phyloP scores from a whole-genome alignment of 495 filamentous ascomycete genomes.

The Parmelia sp. region DNA sequence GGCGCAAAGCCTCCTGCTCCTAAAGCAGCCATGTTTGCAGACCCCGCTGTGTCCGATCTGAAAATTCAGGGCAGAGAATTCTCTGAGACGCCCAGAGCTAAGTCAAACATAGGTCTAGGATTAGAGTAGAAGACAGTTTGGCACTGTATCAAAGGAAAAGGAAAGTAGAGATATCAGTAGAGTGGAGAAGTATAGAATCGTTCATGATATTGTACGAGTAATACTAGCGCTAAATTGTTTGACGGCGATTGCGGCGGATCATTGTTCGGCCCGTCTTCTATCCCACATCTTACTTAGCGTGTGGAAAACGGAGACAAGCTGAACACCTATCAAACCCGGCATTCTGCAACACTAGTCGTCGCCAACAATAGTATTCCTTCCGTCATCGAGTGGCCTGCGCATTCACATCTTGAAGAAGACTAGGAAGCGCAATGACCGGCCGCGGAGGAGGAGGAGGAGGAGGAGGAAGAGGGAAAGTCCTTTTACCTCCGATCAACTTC shows the following conservation, averaged over 20 bases:
- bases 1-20: conserved; percentile 64
- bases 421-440: conserved; percentile 55
- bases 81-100: background rate
- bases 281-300: background rate
- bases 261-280: background rate
- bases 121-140: background rate
- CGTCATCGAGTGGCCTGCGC: too few relatives aligned
- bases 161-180: background rate
- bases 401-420: background rate
- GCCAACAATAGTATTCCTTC: too few relatives aligned
- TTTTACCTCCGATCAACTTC: conserved; percentile 96
- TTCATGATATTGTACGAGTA: background rate
- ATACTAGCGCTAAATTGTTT: background rate
- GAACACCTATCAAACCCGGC: background rate
- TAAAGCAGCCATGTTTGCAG: conserved; percentile 59
- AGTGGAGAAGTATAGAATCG: background rate
- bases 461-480: conserved; percentile 75
- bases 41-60: background rate
- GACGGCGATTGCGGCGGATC: background rate
- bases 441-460: conserved; percentile 54
- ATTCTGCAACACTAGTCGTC: background rate
- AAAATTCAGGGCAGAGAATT: background rate
- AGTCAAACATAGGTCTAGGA: background rate
- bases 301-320: background rate
- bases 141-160: background rate